These are phyloP conservation scores for Fusarium liriodendri DNA, from an alignment of 2,329 filamentous ascomycete species.

Conservation along the genomic window DNA sequence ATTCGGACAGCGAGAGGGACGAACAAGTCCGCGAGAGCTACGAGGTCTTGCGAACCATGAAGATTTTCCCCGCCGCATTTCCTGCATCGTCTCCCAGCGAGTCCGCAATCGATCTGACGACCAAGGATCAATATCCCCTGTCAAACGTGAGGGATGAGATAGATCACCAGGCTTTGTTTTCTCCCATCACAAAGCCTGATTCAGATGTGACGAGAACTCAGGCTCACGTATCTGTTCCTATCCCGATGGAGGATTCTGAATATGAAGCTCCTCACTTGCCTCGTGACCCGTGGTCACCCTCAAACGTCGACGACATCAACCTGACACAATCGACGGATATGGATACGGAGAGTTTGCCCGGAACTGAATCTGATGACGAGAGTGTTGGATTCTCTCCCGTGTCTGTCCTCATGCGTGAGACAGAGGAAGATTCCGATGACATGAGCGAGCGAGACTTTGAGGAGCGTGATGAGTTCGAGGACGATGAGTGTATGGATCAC, in stretches of 20 bases:
- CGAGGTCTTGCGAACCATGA: constrained; percentile 43
- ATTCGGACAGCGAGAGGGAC: constrained; percentile 43
- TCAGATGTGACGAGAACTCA: constrained; percentile 3
- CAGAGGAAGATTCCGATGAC: constrained; percentile 1
- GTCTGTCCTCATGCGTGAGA: background rate
- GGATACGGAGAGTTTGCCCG: constrained; percentile 28
- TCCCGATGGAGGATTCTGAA: constrained; percentile 1
- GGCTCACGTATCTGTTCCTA: background rate
- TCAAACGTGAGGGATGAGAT: constrained; percentile 25
- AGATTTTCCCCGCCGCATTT: constrained; percentile 40
- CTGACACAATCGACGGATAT: constrained; percentile 29
- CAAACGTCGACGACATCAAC: constrained; percentile 10
- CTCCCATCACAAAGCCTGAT: background rate
- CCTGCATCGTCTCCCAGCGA: constrained; percentile 7
- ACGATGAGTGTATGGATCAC: constrained; percentile 22
- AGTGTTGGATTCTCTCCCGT: constrained; percentile 4
- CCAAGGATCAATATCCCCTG: constrained; percentile 31
- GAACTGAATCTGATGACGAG: constrained; percentile 9
- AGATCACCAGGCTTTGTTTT: background rate
- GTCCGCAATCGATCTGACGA: constrained; percentile 38
- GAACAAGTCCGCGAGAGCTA: constrained; percentile 43
- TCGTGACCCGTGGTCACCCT: constrained; percentile 5
- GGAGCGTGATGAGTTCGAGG: constrained; percentile 40
- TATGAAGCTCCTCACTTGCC: constrained; percentile 8
- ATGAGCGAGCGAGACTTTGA: constrained; percentile 26